These are phyloP conservation scores for Aureobasidium sp. DNA, from an alignment of 2,329 filamentous ascomycete genomes.

Conservation along the genomic window DNA sequence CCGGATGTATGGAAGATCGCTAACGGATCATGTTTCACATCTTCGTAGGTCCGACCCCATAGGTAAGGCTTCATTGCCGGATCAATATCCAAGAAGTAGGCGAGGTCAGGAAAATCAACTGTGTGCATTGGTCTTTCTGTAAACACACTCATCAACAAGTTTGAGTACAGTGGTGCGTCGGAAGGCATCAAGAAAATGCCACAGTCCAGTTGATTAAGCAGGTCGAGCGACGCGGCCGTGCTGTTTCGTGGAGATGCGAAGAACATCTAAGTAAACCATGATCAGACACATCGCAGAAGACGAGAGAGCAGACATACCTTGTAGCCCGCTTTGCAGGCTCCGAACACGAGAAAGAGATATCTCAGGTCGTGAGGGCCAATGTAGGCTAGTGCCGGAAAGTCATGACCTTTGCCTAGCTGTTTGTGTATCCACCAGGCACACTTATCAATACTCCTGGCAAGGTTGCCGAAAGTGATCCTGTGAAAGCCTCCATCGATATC, in stretches of 20 bases:
- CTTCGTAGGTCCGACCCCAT: neutral
- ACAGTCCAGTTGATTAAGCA: neutral
- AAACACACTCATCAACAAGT: neutral
- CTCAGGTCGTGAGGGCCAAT: neutral
- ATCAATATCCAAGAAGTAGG: neutral
- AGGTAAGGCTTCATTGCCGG: neutral
- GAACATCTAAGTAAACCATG: neutral
- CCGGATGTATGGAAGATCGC: conserved; percentile 37
- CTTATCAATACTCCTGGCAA: neutral
- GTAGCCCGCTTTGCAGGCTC: conserved; percentile 1
- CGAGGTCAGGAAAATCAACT: neutral
- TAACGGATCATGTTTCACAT: conserved; percentile 26
- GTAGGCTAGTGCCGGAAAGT: neutral
- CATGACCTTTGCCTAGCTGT: neutral
- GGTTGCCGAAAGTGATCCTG: neutral
- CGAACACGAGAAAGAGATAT: neutral
- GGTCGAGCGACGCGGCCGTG: neutral
- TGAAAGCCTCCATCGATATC: neutral
- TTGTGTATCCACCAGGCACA: conserved; percentile 3
- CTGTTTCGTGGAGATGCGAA: neutral
- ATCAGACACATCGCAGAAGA: neutral
- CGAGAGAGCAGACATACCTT: neutral
- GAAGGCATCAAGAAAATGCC: neutral
- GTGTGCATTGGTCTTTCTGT: neutral
- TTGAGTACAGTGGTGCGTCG: neutral